phyloP scores from a whole-genome alignment of 352 stramenopile genomes.

The Thraustochytrium sp. region DNA sequence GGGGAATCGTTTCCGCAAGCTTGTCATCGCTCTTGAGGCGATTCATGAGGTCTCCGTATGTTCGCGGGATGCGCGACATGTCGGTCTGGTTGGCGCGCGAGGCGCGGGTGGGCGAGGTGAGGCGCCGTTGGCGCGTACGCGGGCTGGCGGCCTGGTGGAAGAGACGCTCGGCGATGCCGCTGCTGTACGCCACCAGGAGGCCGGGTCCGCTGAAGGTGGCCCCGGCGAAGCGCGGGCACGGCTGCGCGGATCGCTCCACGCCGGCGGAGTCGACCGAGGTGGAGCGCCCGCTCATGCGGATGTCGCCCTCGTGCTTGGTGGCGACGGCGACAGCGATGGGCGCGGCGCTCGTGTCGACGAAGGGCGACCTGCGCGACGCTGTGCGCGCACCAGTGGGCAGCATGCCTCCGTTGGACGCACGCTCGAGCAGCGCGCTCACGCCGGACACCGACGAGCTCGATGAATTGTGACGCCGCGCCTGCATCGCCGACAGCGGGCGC shows the following conservation, averaged over 20 bases:
- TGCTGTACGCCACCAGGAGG: constrained; percentile 5
- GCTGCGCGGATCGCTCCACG: neutral
- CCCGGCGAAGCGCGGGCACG: constrained; percentile 1
- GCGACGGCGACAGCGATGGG: neutral
- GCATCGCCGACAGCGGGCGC: no score
- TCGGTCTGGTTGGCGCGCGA: neutral
- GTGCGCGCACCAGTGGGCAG: no score
- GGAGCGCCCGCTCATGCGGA: neutral
- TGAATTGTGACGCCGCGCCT: no score
- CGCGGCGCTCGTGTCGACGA: no score
- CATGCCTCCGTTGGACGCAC: no score
- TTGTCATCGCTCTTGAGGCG: neutral
- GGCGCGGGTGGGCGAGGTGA: neutral
- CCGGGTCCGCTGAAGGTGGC: constrained; percentile 27
- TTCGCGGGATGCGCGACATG: neutral
- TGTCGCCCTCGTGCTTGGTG: neutral
- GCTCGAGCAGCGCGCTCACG: no score
- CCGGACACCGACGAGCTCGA: no score
- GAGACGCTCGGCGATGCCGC: neutral
- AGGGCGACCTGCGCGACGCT: no score
- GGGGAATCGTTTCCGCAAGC: neutral
- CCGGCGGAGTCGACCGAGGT: neutral
- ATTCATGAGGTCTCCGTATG: neutral
- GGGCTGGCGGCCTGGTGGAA: neutral
- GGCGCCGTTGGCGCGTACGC: neutral